A percentile compares a stretch with the other conserved stretches of the same genome.
Evolutionary conservation across 2,329 filamentous ascomycete species (phyloP).

Genomic region (Colletotrichum spinosum): DNA sequence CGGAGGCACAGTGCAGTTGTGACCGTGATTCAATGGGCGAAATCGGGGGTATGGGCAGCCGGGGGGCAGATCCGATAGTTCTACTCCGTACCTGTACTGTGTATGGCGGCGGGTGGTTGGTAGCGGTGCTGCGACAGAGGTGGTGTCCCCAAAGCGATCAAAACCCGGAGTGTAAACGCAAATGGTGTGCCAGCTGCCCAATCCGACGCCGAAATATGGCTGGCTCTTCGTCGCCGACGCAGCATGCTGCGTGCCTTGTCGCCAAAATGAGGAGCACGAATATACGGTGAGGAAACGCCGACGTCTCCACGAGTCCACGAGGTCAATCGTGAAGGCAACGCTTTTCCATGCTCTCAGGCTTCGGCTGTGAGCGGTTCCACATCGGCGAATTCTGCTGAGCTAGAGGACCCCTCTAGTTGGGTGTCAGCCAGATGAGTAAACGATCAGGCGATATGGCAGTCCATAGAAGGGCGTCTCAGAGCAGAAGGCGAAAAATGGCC

Average conservation of each 20-base stretch:
- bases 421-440: constrained; percentile 21
- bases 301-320: constrained; percentile 36
- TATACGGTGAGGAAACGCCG: constrained; percentile 34
- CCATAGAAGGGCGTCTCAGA: background rate
- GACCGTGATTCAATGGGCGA: constrained; percentile 19
- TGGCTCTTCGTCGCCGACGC: constrained; percentile 32
- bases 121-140: constrained; percentile 25
- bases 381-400: constrained; percentile 25
- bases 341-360: constrained; percentile 1
- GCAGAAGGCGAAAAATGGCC: constrained; percentile 22
- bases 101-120: constrained; percentile 12
- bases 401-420: constrained; percentile 15
- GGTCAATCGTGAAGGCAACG: constrained; percentile 27
- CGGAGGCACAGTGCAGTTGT: constrained; percentile 33
- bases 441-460: constrained; percentile 12
- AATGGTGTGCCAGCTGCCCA: constrained; percentile 20
- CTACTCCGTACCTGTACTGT: too few species aligned
- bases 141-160: constrained; percentile 12
- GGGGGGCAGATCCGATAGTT: constrained; percentile 23
- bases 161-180: constrained; percentile 3
- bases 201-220: constrained; percentile 20
- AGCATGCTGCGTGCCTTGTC: constrained; percentile 18
- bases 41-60: constrained; percentile 26
- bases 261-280: constrained; percentile 24
- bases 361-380: constrained; percentile 23